phyloP scores from a whole-genome alignment of 1,139 yeast species.

The Pichia sp. region DNA sequence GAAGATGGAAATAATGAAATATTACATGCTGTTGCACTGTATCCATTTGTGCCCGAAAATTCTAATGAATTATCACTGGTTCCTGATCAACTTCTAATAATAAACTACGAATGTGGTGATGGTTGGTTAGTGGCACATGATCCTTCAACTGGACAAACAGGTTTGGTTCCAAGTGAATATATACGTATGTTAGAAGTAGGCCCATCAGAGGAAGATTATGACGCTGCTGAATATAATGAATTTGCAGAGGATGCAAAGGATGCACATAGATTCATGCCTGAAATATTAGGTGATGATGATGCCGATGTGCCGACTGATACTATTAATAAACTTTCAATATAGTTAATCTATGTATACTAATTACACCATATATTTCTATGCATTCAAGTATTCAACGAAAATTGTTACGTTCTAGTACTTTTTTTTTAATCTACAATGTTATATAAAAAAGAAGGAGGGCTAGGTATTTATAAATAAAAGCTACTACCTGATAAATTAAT shows the following conservation, averaged over 20 bases:
- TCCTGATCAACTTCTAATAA: conserved; percentile 83
- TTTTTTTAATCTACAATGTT: not conserved
- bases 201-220: conserved; percentile 14
- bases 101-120: conserved; percentile 89
- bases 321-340: conserved; percentile 5
- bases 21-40: conserved; percentile 56
- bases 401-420: no score
- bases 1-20: conserved; percentile 27
- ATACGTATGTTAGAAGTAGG: conserved; percentile 47
- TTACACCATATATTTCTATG: not conserved
- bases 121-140: conserved; percentile 98
- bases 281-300: conserved; percentile 36
- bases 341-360: not conserved
- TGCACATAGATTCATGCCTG: conserved; percentile 16
- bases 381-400: no score
- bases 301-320: conserved; percentile 2
- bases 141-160: conserved; percentile 72
- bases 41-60: conserved; percentile 87
- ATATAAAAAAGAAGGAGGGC: not conserved
- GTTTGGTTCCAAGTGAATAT: conserved; percentile 93
- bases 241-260: conserved; percentile 13
- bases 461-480: not conserved
- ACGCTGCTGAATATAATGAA: conserved; percentile 5
- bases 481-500: not conserved
- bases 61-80: conserved; percentile 77